Base-by-base conservation (phyloP, 129 eudicot genomes). In the Artemisia annua region DNA sequence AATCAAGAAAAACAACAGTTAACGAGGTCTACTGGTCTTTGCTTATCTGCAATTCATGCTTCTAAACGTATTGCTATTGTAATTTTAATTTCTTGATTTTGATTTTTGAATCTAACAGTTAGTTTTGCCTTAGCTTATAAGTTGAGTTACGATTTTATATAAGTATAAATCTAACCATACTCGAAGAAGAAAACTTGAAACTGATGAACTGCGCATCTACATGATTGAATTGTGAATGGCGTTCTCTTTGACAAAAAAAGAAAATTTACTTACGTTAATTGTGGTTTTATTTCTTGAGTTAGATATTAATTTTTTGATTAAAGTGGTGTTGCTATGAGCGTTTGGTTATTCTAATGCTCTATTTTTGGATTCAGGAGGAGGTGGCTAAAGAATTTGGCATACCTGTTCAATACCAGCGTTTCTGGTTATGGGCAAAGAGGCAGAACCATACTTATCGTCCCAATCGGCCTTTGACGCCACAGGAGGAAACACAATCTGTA, bases 401-500 rank as follows among this genome's bases (percentile, higher is more conserved):
- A 67, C 98, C 98, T 20, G 97, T 93, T 69, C 89, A 85, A 69
- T 89, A 70, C 66, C 98, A 89, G 74, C 89, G 98, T 32, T 93
- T 85, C 62, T 93, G 98, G 98, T 59, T 87, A 28, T 93, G 98
- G 98, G 98, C 98, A 61, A 89, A 87, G 82, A 77, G 98, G 75
- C 98, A 89, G 67, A 89, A 93, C 78, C 98, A 89, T 48, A 93
- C 98, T 1, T 93, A 84, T 60, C 97, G 98, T 69, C 98, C 98
- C 10, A 89, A 89, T 84, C 90, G 98, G 18, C 98, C 98, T 70
- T 84, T 89, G 88, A 85, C 92, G 1, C 89, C 79, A 1, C 84
- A 70, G 54, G 98, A 93, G 82, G 98, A 93, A 87, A 63, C 89
- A 46, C 98, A 85, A 75, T 57, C 96, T 22, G 98, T 93, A 84